Percentiles rank a stretch among this genome's conserved stretches.
Conservation (phyloP, 2,329 filamentous ascomycete species). For the Beauveria asiatica region DNA sequence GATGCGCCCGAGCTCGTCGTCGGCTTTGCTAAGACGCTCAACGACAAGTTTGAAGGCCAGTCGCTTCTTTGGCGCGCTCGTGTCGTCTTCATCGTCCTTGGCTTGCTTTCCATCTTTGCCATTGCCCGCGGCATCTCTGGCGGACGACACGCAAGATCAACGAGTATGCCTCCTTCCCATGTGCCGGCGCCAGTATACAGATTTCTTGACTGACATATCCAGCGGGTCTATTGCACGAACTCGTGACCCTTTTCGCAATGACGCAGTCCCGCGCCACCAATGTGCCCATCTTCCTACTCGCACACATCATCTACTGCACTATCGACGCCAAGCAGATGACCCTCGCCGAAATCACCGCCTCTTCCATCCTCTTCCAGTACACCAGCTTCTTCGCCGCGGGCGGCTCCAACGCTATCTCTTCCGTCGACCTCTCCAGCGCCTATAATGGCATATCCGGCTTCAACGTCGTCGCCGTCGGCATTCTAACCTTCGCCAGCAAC, state of each 20-base stretch:
- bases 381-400: slow-evolving; percentile 83
- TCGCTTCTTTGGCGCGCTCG: slow-evolving; percentile 41
- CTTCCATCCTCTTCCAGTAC: slow-evolving; percentile 69
- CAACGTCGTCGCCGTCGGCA: slow-evolving; percentile 69
- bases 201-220: not conserved
- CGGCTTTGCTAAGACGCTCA: slow-evolving; percentile 33
- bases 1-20: slow-evolving; percentile 78
- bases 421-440: slow-evolving; percentile 86
- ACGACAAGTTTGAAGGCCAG: slow-evolving; percentile 32
- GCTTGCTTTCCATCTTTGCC: slow-evolving; percentile 28
- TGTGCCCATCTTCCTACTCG: slow-evolving; percentile 74
- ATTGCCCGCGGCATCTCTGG: slow-evolving; percentile 29
- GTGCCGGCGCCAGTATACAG: no score
- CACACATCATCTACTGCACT: slow-evolving; percentile 49
- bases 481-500: slow-evolving; percentile 80
- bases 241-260: slow-evolving; percentile 70
- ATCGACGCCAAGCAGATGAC: slow-evolving; percentile 36
- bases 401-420: slow-evolving; percentile 89
- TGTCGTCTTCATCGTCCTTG: slow-evolving; percentile 41
- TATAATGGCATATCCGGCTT: slow-evolving; percentile 88
- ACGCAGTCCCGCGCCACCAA: slow-evolving; percentile 84
- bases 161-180: slow-evolving; percentile 18
- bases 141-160: slow-evolving; percentile 17
- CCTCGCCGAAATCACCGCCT: slow-evolving; percentile 54
- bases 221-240: slow-evolving; percentile 51